Conservation (phyloP, 306 rosid genomes). For the Nissolia schottii region DNA sequence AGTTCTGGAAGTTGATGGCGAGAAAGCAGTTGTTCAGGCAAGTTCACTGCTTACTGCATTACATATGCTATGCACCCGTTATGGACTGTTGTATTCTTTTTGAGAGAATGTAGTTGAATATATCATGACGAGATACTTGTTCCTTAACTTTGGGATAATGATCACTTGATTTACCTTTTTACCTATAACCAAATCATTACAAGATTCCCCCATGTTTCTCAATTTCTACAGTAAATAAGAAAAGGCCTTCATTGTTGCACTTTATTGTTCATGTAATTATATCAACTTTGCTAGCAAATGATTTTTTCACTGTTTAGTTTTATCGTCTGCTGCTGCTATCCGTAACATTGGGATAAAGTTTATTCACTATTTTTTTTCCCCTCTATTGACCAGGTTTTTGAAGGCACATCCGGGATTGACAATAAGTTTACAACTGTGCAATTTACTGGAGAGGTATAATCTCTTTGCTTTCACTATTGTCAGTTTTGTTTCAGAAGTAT, state of each 20-base stretch:
- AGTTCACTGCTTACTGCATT: neutral
- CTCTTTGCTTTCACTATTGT: neutral
- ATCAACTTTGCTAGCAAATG: neutral
- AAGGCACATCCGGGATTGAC: slow-evolving; percentile 99
- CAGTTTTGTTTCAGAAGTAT: neutral
- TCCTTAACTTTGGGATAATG: neutral
- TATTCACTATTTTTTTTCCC: neutral
- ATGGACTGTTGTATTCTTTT: slow-evolving; percentile 6
- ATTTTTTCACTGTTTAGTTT: neutral
- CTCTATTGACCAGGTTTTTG: slow-evolving; percentile 77
- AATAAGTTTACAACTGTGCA: slow-evolving; percentile 96
- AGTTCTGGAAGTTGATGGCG: slow-evolving; percentile 96
- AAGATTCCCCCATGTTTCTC: neutral
- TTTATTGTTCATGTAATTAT: neutral
- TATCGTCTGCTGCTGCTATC: neutral
- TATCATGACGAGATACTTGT: neutral
- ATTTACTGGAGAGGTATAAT: slow-evolving; percentile 92
- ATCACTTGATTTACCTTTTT: neutral
- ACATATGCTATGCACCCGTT: neutral
- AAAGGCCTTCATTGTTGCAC: neutral
- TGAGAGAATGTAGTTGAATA: slow-evolving; percentile 3
- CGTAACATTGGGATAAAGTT: neutral
- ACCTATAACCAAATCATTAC: neutral
- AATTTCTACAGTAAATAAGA: neutral
- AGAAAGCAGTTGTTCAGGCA: slow-evolving; percentile 97